phyloP scores from a whole-genome alignment of 495 filamentous ascomycete species.

The Lichenothelia convexa region DNA sequence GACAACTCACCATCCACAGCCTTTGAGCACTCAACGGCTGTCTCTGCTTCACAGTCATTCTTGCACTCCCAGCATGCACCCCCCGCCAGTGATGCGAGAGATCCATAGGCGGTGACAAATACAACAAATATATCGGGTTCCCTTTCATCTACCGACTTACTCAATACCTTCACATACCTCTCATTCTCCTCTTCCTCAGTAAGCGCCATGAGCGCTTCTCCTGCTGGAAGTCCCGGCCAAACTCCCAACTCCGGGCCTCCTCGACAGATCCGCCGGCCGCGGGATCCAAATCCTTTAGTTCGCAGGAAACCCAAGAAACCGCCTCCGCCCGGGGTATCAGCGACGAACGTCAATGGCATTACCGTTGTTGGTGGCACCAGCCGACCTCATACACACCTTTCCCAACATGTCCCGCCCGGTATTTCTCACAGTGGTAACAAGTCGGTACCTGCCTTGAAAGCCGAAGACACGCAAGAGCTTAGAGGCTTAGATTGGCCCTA shows the following conservation, averaged over 20 bases:
- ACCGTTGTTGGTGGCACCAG: not conserved
- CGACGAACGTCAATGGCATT: not conserved
- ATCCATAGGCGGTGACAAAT: too few species aligned
- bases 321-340: slow-evolving; percentile 9
- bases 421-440: not conserved
- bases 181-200: not conserved
- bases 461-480: not conserved
- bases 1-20: too few species aligned
- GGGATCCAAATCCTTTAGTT: slow-evolving; percentile 48
- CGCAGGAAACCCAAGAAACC: slow-evolving; percentile 31
- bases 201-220: slow-evolving; percentile 39
- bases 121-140: too few species aligned
- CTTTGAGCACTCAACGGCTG: too few species aligned
- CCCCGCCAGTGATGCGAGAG: too few species aligned
- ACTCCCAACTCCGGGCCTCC: slow-evolving; percentile 17
- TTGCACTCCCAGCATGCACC: too few species aligned
- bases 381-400: not conserved
- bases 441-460: not conserved
- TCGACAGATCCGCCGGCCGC: slow-evolving; percentile 31
- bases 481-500: slow-evolving; percentile 25
- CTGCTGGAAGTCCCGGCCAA: slow-evolving; percentile 27
- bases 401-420: not conserved
- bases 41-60: too few species aligned
- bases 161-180: slow-evolving; percentile 1
- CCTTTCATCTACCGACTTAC: too few species aligned